Evolutionary conservation across 139 green algal genomes (phyloP).

Genomic region (Chlorella sorokiniana): DNA sequence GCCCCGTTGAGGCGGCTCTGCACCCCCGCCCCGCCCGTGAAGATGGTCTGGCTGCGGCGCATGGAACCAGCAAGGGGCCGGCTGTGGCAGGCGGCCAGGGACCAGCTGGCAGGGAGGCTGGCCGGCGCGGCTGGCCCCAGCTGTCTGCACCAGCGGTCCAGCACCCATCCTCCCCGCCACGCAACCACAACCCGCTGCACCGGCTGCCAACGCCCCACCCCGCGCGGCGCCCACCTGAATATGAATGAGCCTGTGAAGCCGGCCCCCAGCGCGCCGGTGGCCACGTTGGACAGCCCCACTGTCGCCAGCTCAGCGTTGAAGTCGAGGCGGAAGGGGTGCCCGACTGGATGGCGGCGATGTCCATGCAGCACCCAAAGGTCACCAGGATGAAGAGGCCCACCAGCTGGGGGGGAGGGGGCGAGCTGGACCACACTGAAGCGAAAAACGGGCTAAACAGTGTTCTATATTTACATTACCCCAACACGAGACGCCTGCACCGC

Average conservation of each 20-base stretch:
- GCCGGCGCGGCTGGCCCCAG: too few relatives aligned
- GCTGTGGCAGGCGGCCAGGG: too few relatives aligned
- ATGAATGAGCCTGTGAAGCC: conserved; percentile 69
- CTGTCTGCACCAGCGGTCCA: too few relatives aligned
- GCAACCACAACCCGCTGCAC: too few relatives aligned
- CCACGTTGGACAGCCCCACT: conserved; percentile 67
- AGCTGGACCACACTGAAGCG: too few relatives aligned
- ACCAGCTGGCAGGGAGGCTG: too few relatives aligned
- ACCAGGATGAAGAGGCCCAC: conserved; percentile 76
- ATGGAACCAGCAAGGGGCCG: too few relatives aligned
- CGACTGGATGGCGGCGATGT: conserved; percentile 66
- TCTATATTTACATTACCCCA: too few relatives aligned
- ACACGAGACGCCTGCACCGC: not conserved
- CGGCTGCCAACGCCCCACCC: too few relatives aligned
- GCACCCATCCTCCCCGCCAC: too few relatives aligned
- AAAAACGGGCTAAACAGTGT: too few relatives aligned
- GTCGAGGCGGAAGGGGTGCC: conserved; percentile 66
- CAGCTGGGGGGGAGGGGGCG: not conserved
- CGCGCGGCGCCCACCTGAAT: too few relatives aligned
- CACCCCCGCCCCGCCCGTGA: conserved; percentile 57
- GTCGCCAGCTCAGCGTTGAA: conserved; percentile 76
- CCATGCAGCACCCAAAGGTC: conserved; percentile 77
- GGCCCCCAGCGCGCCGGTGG: conserved; percentile 53
- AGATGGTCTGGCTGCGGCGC: conserved; percentile 70
- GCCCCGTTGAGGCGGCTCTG: conserved; percentile 50